A percentile compares a stretch with the other conserved stretches of the same genome.
These are phyloP conservation scores for Nitzschia sp. DNA, from an alignment of 108 stramenopile species.

Conservation along the genomic window DNA sequence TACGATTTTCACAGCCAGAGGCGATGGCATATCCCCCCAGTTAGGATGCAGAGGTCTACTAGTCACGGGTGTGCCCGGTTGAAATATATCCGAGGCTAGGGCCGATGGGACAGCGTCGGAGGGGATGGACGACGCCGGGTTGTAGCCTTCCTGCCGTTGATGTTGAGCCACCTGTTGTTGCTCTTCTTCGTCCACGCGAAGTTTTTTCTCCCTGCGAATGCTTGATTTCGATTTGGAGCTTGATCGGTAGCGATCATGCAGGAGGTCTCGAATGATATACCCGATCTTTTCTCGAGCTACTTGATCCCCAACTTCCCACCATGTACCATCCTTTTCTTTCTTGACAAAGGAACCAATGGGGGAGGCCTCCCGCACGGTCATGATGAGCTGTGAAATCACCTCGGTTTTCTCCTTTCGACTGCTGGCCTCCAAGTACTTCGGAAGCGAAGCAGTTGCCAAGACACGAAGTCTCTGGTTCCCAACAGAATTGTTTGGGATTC, in stretches of 20 bases:
- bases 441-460: constrained; percentile 3
- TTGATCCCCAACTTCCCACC: constrained; percentile 21
- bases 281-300: constrained; percentile 31
- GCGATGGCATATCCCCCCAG: too few species aligned
- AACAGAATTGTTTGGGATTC: neutral
- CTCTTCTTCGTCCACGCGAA: too few species aligned
- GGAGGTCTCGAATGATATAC: constrained; percentile 5
- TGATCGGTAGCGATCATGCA: constrained; percentile 16
- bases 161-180: too few species aligned
- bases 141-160: too few species aligned
- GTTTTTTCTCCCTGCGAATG: neutral
- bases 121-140: too few species aligned
- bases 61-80: too few species aligned
- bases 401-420: constrained; percentile 1
- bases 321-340: constrained; percentile 6
- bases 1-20: too few species aligned
- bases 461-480: constrained; percentile 21
- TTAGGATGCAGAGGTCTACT: too few species aligned
- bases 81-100: too few species aligned
- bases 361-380: constrained; percentile 2
- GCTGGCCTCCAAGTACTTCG: constrained; percentile 8
- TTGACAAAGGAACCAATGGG: constrained; percentile 21
- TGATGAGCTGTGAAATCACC: constrained; percentile 15
- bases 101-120: too few species aligned
- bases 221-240: constrained; percentile 14